Evolutionary conservation across 371 early-diverging fungal species (phyloP).

Genomic region (Haplosporangium sp.): DNA sequence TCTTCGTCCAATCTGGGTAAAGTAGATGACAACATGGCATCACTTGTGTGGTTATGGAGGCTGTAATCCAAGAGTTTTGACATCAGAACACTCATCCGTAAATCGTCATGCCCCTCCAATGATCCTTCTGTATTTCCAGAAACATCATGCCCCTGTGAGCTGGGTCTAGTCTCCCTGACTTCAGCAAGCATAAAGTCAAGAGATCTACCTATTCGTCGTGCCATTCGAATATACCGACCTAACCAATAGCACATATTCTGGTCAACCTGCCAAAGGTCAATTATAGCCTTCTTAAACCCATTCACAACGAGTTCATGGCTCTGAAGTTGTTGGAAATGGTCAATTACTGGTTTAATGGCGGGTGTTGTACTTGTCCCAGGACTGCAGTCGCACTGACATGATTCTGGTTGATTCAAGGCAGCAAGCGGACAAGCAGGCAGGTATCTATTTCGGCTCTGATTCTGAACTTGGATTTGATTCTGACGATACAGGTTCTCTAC

Average conservation of each 20-base stretch:
- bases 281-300: conserved; percentile 13
- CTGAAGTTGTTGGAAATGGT: background rate
- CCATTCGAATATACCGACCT: conserved; percentile 24
- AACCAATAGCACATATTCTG: conserved; percentile 30
- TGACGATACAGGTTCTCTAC: conserved; percentile 5
- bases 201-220: conserved; percentile 7
- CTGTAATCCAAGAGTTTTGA: conserved; percentile 2
- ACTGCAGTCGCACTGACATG: background rate
- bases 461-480: background rate
- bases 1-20: background rate
- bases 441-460: background rate
- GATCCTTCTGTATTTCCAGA: background rate
- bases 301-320: conserved; percentile 3
- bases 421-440: background rate
- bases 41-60: background rate
- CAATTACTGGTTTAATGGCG: background rate
- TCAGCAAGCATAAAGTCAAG: conserved; percentile 14
- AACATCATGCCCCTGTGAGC: background rate
- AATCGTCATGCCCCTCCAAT: background rate
- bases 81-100: conserved; percentile 18
- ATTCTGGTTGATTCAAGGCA: background rate
- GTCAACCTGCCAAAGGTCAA: conserved; percentile 23
- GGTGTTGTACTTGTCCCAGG: too few species aligned
- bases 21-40: background rate
- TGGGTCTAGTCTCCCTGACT: too few species aligned